phyloP scores from a whole-genome alignment of 257 asterid species.

The Primulina huaijiensis region DNA sequence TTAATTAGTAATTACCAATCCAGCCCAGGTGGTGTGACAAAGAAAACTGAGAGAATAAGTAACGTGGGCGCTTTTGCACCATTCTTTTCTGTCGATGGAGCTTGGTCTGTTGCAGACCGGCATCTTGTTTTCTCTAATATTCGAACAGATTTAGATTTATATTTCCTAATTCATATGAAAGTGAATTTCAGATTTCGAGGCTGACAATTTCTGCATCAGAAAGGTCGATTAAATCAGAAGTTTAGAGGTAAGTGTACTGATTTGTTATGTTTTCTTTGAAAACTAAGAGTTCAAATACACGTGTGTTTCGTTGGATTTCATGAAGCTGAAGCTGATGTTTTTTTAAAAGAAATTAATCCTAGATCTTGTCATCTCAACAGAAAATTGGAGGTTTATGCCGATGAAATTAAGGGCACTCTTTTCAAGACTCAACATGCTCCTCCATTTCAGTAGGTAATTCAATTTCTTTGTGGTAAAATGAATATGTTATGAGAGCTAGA shows the following conservation, averaged over 20 bases:
- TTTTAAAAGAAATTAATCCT: not conserved
- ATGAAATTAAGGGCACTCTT: not conserved
- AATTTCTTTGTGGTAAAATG: not conserved
- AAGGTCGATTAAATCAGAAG: conserved; percentile 7
- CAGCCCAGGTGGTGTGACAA: conserved; percentile 29
- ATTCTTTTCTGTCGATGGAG: conserved; percentile 40
- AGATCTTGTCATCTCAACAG: not conserved
- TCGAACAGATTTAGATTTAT: conserved; percentile 20
- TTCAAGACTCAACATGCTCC: not conserved
- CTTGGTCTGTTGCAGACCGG: conserved; percentile 53
- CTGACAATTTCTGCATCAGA: conserved; percentile 18
- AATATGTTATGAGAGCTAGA: conserved; percentile 24
- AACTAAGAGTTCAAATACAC: too few species aligned
- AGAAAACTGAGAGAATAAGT: conserved; percentile 37
- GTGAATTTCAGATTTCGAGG: conserved; percentile 25
- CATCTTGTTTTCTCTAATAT: conserved; percentile 34
- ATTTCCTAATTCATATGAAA: conserved; percentile 27
- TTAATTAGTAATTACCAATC: not conserved
- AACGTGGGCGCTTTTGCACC: conserved; percentile 61
- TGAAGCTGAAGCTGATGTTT: not conserved
- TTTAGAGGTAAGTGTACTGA: not conserved
- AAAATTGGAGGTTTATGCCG: conserved; percentile 9
- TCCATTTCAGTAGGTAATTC: not conserved
- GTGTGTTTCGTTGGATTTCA: not conserved
- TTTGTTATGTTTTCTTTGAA: too few species aligned